A percentile compares a stretch with the other conserved stretches of the same genome.
These are phyloP conservation scores for Phaeosphaeriaceae sp. DNA, from an alignment of 2,329 filamentous ascomycete species.

Conservation along the genomic window DNA sequence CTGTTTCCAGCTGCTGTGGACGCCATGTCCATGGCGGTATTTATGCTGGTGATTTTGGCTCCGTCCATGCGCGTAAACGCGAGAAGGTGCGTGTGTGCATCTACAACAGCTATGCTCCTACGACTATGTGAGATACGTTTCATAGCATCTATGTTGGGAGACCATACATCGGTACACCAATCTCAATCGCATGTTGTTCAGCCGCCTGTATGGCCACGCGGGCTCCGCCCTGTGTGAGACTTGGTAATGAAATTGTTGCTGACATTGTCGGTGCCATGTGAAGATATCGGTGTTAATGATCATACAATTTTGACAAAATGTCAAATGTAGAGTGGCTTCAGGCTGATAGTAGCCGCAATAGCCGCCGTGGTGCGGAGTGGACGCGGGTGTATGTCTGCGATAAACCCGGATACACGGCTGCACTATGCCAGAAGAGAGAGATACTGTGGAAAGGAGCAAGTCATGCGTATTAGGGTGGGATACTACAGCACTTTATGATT, in stretches of 20 bases:
- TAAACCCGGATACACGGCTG: neutral
- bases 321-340: neutral
- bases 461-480: neutral
- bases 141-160: neutral
- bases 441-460: neutral
- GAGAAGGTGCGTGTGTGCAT: conserved; percentile 46
- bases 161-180: conserved; percentile 39
- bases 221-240: conserved; percentile 32
- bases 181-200: conserved; percentile 27
- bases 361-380: neutral
- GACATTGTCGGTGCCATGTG: conserved; percentile 9
- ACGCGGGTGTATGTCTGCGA: neutral
- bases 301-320: neutral
- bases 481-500: conserved; percentile 8
- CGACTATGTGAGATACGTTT: neutral
- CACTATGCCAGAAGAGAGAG: conserved; percentile 7
- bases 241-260: conserved; percentile 15
- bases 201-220: conserved; percentile 27
- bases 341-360: conserved; percentile 1
- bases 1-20: conserved; percentile 64
- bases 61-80: conserved; percentile 56
- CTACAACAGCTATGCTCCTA: conserved; percentile 12
- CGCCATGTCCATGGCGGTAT: conserved; percentile 69
- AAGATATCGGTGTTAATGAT: neutral
- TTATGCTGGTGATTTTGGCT: conserved; percentile 60